A percentile compares a stretch with the other conserved stretches of the same genome.
Evolutionary conservation across 257 asterid genomes (phyloP).

Genomic region (Euphrasia confusa): DNA sequence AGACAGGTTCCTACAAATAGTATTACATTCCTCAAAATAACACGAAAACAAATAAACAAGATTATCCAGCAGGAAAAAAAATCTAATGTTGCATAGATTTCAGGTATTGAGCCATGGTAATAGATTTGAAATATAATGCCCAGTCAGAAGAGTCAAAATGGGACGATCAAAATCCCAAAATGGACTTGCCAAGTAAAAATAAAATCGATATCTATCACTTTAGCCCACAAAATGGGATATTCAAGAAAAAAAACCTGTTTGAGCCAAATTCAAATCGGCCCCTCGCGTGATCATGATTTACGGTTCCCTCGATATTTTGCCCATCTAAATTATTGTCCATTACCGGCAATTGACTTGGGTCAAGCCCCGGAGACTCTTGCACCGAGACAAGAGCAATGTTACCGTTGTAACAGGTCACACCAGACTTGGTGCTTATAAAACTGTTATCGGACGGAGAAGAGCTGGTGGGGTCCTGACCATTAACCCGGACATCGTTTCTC

Average conservation of each 20-base stretch:
- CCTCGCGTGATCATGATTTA: slow-evolving; percentile 31
- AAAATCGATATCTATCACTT: neutral
- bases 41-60: slow-evolving; percentile 15
- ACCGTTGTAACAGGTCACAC: slow-evolving; percentile 55
- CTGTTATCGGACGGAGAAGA: slow-evolving; percentile 61
- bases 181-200: slow-evolving; percentile 7
- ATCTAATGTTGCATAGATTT: neutral
- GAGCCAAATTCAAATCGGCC: slow-evolving; percentile 37
- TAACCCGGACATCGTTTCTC: slow-evolving; percentile 40
- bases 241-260: slow-evolving; percentile 45
- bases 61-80: neutral
- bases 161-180: slow-evolving; percentile 9
- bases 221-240: slow-evolving; percentile 13
- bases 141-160: slow-evolving; percentile 1
- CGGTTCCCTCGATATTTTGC: slow-evolving; percentile 33
- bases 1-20: neutral
- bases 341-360: slow-evolving; percentile 40
- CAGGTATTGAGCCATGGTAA: slow-evolving; percentile 12
- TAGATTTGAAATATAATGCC: slow-evolving; percentile 2
- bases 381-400: slow-evolving; percentile 44
- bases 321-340: slow-evolving; percentile 42
- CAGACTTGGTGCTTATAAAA: slow-evolving; percentile 65
- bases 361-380: slow-evolving; percentile 49
- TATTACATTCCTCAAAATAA: slow-evolving; percentile 7
- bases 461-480: slow-evolving; percentile 41